Conservation (phyloP, 108 stramenopile genomes). For the Skeletonema menzelii region DNA sequence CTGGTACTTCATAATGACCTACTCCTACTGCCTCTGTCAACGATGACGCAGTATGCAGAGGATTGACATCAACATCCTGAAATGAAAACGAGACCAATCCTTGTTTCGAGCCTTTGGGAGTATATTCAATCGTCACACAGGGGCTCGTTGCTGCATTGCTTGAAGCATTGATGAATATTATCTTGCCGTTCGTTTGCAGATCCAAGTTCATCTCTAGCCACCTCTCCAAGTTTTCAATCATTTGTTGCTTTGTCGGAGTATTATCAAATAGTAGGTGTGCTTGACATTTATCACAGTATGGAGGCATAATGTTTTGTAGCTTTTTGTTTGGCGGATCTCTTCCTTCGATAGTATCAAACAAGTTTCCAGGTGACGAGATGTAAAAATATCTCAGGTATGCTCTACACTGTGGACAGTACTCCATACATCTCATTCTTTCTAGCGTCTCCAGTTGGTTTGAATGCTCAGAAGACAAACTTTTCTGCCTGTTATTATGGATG, state of each 20-base stretch:
- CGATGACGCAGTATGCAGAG: neutral
- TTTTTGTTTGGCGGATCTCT: slow-evolving; percentile 11
- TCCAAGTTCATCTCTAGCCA: slow-evolving; percentile 5
- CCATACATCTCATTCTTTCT: neutral
- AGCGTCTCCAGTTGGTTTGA: neutral
- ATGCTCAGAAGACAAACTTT: neutral
- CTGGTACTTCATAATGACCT: neutral
- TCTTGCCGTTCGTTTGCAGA: neutral
- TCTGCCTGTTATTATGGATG: neutral
- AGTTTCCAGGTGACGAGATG: neutral
- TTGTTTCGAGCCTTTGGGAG: neutral
- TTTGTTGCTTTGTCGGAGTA: neutral
- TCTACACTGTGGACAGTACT: slow-evolving; percentile 21
- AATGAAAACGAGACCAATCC: neutral
- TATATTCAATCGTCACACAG: neutral
- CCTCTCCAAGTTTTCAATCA: slow-evolving; percentile 24
- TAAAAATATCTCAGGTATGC: slow-evolving; percentile 10
- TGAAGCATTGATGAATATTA: neutral
- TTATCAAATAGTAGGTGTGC: slow-evolving; percentile 28
- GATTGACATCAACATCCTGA: neutral
- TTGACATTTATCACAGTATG: slow-evolving; percentile 24
- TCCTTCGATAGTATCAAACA: slow-evolving; percentile 13
- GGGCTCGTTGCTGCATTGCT: neutral
- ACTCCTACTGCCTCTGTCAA: neutral
- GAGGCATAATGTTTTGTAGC: slow-evolving; percentile 2